Conservation (phyloP, 257 asterid species). For the Solanum gandarillasii region DNA sequence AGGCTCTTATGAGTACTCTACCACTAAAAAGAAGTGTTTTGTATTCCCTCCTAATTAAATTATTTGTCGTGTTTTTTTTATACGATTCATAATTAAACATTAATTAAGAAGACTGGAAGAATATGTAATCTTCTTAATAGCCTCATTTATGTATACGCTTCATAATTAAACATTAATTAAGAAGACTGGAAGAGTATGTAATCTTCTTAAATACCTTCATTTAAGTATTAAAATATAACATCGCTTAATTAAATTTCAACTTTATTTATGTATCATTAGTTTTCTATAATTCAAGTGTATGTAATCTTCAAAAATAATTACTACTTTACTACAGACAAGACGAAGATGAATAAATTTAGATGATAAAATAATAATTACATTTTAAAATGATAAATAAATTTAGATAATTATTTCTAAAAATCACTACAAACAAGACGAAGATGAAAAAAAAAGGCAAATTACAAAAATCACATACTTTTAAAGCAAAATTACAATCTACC, state of each 20-base stretch:
- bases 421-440: not conserved
- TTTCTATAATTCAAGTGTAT: not conserved
- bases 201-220: not conserved
- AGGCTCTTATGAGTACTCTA: not conserved
- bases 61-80: not conserved
- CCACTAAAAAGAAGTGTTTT: not conserved
- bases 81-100: not conserved
- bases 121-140: too few relatives aligned
- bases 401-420: not conserved
- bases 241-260: not conserved
- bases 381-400: not conserved
- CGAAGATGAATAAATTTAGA: not conserved
- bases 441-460: too few relatives aligned
- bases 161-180: not conserved
- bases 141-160: not conserved
- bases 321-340: not conserved
- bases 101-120: not conserved
- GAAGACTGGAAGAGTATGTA: not conserved
- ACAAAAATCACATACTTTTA: too few relatives aligned
- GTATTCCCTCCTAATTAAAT: not conserved
- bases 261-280: not conserved
- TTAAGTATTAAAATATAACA: not conserved
- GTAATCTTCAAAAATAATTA: not conserved
- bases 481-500: too few relatives aligned
- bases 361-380: not conserved